Evolutionary conservation across 805 yeast species (phyloP).

Genomic region (Yarrowia sp.): DNA sequence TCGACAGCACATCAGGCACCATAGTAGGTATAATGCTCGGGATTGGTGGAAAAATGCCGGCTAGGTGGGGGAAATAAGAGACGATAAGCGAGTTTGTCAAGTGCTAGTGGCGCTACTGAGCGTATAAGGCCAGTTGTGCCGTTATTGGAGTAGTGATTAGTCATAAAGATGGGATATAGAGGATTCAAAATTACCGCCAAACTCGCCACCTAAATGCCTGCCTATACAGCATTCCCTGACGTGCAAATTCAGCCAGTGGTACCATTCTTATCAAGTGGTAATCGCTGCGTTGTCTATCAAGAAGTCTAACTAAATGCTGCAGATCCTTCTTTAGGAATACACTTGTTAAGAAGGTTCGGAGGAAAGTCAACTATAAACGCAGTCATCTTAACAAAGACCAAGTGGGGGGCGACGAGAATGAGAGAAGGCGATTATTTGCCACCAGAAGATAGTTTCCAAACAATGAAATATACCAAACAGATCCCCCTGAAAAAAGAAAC

Average conservation of each 20-base stretch:
- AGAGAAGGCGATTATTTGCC: background rate
- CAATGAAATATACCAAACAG: too few relatives aligned
- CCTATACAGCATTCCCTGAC: conserved; percentile 9
- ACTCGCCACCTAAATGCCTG: background rate
- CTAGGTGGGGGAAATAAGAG: conserved; percentile 6
- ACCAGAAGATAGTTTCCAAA: too few relatives aligned
- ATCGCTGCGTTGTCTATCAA: conserved; percentile 16
- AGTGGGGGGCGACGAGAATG: background rate
- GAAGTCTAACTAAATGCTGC: conserved; percentile 2
- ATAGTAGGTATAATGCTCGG: background rate
- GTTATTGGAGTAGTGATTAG: too few relatives aligned
- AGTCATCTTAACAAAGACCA: background rate
- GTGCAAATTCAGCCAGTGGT: conserved; percentile 4
- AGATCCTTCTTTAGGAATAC: background rate
- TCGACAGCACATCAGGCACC: conserved; percentile 19
- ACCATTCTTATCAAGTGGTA: conserved; percentile 23
- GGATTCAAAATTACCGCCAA: background rate
- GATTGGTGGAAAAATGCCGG: conserved; percentile 15
- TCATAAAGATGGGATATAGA: too few relatives aligned
- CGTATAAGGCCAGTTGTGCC: background rate
- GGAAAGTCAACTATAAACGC: background rate
- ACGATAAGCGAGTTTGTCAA: background rate
- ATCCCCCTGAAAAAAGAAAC: background rate
- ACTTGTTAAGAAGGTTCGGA: background rate
- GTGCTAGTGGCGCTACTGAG: background rate